Evolutionary conservation across 2,329 filamentous ascomycete genomes (phyloP).

Genomic region (Dryadomyces quercivorus): DNA sequence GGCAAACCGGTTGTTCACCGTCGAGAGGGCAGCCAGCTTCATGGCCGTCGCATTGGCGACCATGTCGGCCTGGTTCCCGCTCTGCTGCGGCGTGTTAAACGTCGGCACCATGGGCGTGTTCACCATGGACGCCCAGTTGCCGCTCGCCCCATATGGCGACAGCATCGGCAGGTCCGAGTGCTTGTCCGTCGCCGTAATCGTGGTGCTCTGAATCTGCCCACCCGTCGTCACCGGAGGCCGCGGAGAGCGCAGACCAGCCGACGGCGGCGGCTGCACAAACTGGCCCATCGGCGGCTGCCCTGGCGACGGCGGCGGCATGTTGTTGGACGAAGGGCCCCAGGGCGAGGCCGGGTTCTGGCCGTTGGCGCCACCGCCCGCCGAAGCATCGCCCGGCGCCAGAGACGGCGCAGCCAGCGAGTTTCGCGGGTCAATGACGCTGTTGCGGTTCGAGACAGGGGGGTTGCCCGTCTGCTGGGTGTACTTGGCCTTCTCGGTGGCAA

Average conservation of each 20-base stretch:
- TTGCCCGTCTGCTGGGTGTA: conserved; percentile 93
- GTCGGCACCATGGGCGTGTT: conserved; percentile 92
- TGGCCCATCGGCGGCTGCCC: conserved; percentile 85
- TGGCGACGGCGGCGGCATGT: conserved; percentile 63
- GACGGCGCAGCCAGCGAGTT: conserved; percentile 62
- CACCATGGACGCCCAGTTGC: conserved; percentile 97
- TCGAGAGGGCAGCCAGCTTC: conserved; percentile 94
- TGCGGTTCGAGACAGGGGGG: conserved; percentile 80
- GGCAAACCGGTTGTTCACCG: conserved; percentile 95
- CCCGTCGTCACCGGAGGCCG: conserved; percentile 56
- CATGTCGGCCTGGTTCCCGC: conserved; percentile 74
- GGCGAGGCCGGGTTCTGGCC: conserved; percentile 62
- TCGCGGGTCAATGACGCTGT: conserved; percentile 72
- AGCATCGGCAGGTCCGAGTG: conserved; percentile 68
- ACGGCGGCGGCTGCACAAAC: conserved; percentile 72
- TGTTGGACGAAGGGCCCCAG: conserved; percentile 52
- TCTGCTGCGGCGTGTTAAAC: conserved; percentile 51
- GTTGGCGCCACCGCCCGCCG: conserved; percentile 46
- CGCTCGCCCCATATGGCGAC: conserved; percentile 72
- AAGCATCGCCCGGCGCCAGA: conserved; percentile 54
- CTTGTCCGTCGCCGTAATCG: conserved; percentile 60
- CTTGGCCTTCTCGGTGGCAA: conserved; percentile 94
- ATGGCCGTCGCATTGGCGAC: conserved; percentile 97
- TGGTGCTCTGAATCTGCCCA: conserved; percentile 70
- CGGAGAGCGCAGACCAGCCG: conserved; percentile 67